Evolutionary conservation across 2,329 filamentous ascomycete species (phyloP).

Genomic region (Dactylellina cionopaga): DNA sequence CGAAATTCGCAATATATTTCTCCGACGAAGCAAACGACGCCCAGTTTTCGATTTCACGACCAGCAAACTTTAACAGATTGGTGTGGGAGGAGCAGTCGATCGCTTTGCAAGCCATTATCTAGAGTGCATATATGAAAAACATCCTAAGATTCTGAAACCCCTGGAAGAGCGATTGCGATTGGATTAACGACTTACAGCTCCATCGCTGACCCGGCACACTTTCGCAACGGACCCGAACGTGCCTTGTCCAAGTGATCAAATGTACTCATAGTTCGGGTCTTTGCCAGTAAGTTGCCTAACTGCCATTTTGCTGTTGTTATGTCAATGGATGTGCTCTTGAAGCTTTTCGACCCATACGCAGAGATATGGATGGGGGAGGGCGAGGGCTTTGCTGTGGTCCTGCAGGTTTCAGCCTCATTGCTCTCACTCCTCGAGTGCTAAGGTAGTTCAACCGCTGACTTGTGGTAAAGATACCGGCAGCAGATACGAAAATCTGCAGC

Average conservation of each 20-base stretch:
- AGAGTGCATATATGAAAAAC: background rate
- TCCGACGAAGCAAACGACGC: slow-evolving; percentile 21
- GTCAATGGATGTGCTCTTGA: no score
- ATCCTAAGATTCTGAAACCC: no score
- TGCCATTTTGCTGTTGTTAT: no score
- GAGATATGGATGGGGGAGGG: no score
- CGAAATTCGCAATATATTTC: slow-evolving; percentile 31
- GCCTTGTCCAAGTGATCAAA: slow-evolving; percentile 10
- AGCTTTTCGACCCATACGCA: no score
- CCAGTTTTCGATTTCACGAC: slow-evolving; percentile 19
- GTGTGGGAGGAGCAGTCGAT: slow-evolving; percentile 20
- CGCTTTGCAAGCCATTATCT: slow-evolving; percentile 45
- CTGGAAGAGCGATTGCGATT: background rate
- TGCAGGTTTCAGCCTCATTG: no score
- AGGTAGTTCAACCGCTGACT: no score
- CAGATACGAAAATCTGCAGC: no score
- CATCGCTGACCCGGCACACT: slow-evolving; percentile 15
- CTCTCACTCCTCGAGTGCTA: no score
- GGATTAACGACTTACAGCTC: background rate
- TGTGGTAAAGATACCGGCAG: no score
- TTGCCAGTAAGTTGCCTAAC: background rate
- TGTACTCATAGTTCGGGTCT: slow-evolving; percentile 18
- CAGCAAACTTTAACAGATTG: background rate
- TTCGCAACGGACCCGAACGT: slow-evolving; percentile 15
- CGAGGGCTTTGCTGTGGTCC: no score